Evolutionary conservation across 106 monocot species (phyloP).

Genomic region (Iris macrosiphon): DNA sequence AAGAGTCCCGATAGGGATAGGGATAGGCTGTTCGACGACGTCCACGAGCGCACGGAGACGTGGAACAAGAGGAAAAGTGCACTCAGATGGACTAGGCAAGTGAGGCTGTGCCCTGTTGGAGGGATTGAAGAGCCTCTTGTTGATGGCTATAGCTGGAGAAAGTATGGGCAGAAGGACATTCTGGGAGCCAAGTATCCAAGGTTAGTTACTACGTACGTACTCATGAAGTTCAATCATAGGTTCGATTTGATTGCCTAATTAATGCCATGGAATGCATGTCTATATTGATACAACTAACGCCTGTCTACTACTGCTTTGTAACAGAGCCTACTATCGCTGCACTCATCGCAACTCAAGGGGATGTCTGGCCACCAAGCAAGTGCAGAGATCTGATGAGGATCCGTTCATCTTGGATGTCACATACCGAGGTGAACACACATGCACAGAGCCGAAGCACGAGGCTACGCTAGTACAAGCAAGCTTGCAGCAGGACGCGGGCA

Average conservation of each 20-base stretch:
- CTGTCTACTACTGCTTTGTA: too few relatives aligned
- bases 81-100: not conserved
- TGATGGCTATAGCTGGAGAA: constrained; percentile 59
- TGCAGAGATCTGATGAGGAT: constrained; percentile 44
- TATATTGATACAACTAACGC: too few relatives aligned
- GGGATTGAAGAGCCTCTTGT: constrained; percentile 2
- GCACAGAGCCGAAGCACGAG: not conserved
- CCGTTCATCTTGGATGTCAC: constrained; percentile 35
- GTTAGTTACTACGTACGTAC: constrained; percentile 14
- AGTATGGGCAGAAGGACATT: constrained; percentile 65
- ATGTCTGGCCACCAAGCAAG: constrained; percentile 54
- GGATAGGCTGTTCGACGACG: not conserved
- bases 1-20: not conserved
- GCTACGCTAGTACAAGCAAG: too few relatives aligned
- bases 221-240: too few relatives aligned
- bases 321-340: constrained; percentile 61
- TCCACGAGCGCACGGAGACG: too few relatives aligned
- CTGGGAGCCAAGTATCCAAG: constrained; percentile 43
- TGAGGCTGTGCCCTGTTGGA: not conserved
- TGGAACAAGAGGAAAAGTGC: not conserved
- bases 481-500: not conserved
- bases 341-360: constrained; percentile 27
- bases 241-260: too few relatives aligned
- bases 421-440: constrained; percentile 38
- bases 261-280: too few relatives aligned